Percentiles rank a stretch among this genome's conserved stretches.
phyloP scores from a whole-genome alignment of 2,329 filamentous ascomycete species.

The Fusarium sp. region DNA sequence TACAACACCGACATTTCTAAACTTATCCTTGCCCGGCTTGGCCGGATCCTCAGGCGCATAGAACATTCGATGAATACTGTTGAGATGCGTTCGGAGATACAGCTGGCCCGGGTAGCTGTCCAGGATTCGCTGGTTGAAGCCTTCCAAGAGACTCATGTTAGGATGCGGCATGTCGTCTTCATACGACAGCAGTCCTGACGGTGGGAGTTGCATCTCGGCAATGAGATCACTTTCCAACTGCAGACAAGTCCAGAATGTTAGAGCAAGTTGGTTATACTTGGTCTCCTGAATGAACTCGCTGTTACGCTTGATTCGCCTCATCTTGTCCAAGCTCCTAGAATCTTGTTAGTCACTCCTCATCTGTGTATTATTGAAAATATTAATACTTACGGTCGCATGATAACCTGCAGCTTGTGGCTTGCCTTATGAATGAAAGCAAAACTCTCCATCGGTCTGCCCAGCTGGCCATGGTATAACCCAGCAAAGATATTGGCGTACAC shows the following conservation, averaged over 20 bases:
- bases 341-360: not conserved
- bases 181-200: slow-evolving; percentile 70
- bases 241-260: slow-evolving; percentile 93
- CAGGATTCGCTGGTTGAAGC: slow-evolving; percentile 60
- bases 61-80: slow-evolving; percentile 69
- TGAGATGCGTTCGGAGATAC: slow-evolving; percentile 72
- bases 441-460: slow-evolving; percentile 88
- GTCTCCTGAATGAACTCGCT: slow-evolving; percentile 55
- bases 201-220: slow-evolving; percentile 79
- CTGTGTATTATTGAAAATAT: not conserved
- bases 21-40: slow-evolving; percentile 51
- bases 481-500: slow-evolving; percentile 88
- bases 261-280: slow-evolving; percentile 70
- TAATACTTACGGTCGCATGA: slow-evolving; percentile 76
- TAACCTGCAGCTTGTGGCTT: slow-evolving; percentile 71
- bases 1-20: slow-evolving; percentile 60
- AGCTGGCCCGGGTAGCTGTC: slow-evolving; percentile 72
- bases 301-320: slow-evolving; percentile 55
- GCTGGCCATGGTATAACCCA: slow-evolving; percentile 88
- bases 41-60: slow-evolving; percentile 59
- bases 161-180: slow-evolving; percentile 76
- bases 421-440: slow-evolving; percentile 71
- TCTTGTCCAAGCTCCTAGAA: slow-evolving; percentile 60
- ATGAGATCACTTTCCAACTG: slow-evolving; percentile 96
- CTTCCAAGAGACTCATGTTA: slow-evolving; percentile 59